Evolutionary conservation across 2,329 filamentous ascomycete species (phyloP).

Genomic region (Trichoderma endophyticum): DNA sequence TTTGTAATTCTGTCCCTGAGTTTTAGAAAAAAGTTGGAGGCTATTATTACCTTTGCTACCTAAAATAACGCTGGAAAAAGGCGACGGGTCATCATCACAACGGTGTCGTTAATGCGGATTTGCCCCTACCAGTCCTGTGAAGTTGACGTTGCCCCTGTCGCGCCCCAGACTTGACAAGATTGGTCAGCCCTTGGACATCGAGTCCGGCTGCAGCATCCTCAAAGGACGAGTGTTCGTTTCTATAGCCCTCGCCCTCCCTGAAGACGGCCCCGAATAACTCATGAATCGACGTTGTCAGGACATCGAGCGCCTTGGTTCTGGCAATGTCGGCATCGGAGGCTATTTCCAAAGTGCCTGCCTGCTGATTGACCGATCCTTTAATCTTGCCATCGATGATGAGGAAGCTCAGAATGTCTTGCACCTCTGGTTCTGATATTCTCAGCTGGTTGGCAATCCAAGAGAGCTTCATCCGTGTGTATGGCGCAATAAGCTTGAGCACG

Average conservation of each 20-base stretch:
- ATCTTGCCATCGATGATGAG: conserved; percentile 89
- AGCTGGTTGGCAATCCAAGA: conserved; percentile 85
- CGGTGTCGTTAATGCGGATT: background rate
- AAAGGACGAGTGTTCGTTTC: conserved; percentile 28
- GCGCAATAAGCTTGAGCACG: conserved; percentile 86
- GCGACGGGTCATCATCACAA: background rate
- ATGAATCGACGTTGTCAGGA: conserved; percentile 68
- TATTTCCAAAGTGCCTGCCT: conserved; percentile 78
- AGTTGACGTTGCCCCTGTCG: conserved; percentile 6
- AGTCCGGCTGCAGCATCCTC: conserved; percentile 29
- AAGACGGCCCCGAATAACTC: conserved; percentile 70
- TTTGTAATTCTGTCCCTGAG: background rate
- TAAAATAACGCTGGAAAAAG: background rate
- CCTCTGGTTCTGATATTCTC: conserved; percentile 78
- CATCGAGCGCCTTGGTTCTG: conserved; percentile 68
- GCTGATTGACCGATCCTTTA: conserved; percentile 83
- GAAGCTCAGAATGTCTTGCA: conserved; percentile 93
- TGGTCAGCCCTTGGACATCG: conserved; percentile 27
- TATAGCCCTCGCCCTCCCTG: conserved; percentile 72
- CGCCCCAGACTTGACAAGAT: background rate
- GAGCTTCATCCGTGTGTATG: conserved; percentile 89
- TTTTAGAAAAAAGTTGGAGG: background rate
- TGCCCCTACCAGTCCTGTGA: background rate
- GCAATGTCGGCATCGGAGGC: conserved; percentile 69
- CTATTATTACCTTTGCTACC: background rate